These are phyloP conservation scores for Neurospora pannonica DNA, from an alignment of 495 filamentous ascomycete species.

Conservation along the genomic window DNA sequence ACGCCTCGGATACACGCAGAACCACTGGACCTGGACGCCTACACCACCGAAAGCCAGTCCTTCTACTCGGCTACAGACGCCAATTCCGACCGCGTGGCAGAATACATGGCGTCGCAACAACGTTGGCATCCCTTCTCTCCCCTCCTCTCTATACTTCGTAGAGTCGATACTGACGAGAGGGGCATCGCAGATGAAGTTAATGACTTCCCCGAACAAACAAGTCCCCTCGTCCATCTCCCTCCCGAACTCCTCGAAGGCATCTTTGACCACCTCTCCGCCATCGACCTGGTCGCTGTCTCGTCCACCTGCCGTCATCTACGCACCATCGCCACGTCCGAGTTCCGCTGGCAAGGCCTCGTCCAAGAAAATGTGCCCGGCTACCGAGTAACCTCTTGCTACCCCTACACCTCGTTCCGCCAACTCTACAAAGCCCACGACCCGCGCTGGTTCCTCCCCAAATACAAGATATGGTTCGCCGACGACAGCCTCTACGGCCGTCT, in stretches of 20 bases:
- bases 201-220: background rate
- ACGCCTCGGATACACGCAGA: background rate
- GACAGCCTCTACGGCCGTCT: conserved; percentile 56
- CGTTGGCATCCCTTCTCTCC: background rate
- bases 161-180: background rate
- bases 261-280: conserved; percentile 48
- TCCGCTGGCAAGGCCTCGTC: conserved; percentile 54
- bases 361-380: conserved; percentile 51
- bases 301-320: conserved; percentile 46
- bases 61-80: background rate
- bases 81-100: background rate
- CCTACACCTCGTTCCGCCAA: conserved; percentile 51
- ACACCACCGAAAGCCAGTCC: background rate
- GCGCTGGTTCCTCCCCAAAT: conserved; percentile 71
- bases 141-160: background rate
- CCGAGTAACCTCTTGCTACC: conserved; percentile 42
- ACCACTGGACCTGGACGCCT: background rate
- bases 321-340: conserved; percentile 42
- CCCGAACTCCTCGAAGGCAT: conserved; percentile 55
- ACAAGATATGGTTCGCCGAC: conserved; percentile 84
- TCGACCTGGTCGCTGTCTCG: conserved; percentile 46
- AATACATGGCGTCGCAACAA: background rate
- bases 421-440: conserved; percentile 68
- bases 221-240: conserved; percentile 42
- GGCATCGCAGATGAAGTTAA: background rate